Percentiles rank a stretch among this genome's conserved stretches.
These are phyloP conservation scores for Ascochyta lentis DNA, from an alignment of 2,329 filamentous ascomycete genomes.

Conservation along the genomic window DNA sequence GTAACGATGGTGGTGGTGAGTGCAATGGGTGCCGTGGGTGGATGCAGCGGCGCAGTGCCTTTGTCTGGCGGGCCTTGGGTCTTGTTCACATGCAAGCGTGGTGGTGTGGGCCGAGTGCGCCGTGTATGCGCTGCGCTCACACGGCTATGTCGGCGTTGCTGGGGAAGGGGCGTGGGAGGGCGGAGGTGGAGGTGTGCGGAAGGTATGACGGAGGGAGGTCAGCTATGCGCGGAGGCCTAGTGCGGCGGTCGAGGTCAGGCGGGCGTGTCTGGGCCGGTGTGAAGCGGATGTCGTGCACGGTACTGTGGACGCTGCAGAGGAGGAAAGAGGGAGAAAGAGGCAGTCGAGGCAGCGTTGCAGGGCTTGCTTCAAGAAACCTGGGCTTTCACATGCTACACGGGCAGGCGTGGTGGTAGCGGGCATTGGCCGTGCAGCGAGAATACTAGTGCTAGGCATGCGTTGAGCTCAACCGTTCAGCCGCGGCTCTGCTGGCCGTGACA, in stretches of 20 bases:
- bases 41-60: conserved; percentile 3
- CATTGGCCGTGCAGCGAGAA: background rate
- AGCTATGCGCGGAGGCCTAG: background rate
- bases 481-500: conserved; percentile 9
- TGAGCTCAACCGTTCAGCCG: conserved; percentile 9
- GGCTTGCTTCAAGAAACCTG: background rate
- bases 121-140: background rate
- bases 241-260: conserved; percentile 3
- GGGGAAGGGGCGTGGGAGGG: background rate
- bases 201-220: conserved; percentile 5
- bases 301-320: background rate
- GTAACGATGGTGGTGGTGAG: conserved; percentile 1
- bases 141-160: conserved; percentile 4
- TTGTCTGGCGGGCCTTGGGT: background rate
- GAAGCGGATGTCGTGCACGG: background rate
- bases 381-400: conserved; percentile 14
- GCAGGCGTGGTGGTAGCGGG: background rate
- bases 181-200: background rate
- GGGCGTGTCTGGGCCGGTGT: conserved; percentile 3
- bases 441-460: background rate
- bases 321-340: background rate
- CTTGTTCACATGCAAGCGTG: conserved; percentile 6
- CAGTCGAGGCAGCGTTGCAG: background rate
- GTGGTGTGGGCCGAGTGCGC: background rate
- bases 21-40: background rate